These are phyloP conservation scores for Aspergillus melleus DNA, from an alignment of 2,329 filamentous ascomycete genomes.

Conservation along the genomic window DNA sequence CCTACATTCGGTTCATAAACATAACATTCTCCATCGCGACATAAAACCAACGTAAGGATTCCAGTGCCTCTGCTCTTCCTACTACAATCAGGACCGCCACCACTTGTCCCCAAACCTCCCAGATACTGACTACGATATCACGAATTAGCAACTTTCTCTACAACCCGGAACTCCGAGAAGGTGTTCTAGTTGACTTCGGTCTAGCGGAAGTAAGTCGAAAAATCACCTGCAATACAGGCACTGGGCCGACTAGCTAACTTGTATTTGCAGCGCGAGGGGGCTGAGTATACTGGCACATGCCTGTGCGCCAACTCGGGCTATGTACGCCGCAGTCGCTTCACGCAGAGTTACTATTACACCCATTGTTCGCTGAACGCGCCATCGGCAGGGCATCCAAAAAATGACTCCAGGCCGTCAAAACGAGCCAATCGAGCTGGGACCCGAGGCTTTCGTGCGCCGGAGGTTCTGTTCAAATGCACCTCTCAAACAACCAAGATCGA, in stretches of 20 bases:
- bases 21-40: constrained; percentile 86
- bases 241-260: constrained; percentile 2
- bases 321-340: constrained; percentile 60
- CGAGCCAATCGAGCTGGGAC: constrained; percentile 94
- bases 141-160: constrained; percentile 77
- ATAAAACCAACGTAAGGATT: constrained; percentile 78
- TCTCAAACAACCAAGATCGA: constrained; percentile 93
- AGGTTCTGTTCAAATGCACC: constrained; percentile 96
- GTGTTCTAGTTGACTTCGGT: constrained; percentile 98
- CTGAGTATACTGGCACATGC: constrained; percentile 55
- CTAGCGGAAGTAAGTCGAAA: constrained; percentile 67
- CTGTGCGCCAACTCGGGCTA: constrained; percentile 69
- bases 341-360: constrained; percentile 60
- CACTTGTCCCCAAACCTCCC: neutral
- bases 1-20: constrained; percentile 76
- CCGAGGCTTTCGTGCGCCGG: constrained; percentile 90
- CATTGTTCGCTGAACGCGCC: constrained; percentile 42
- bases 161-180: constrained; percentile 71
- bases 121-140: constrained; percentile 11
- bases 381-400: constrained; percentile 77
- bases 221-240: neutral
- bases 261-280: constrained; percentile 56
- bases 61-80: neutral
- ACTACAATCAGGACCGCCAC: neutral
- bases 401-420: constrained; percentile 81